Percentiles rank a stretch among this genome's conserved stretches.
phyloP scores from a whole-genome alignment of 1,139 yeast genomes.

The Diutina siamensis region DNA sequence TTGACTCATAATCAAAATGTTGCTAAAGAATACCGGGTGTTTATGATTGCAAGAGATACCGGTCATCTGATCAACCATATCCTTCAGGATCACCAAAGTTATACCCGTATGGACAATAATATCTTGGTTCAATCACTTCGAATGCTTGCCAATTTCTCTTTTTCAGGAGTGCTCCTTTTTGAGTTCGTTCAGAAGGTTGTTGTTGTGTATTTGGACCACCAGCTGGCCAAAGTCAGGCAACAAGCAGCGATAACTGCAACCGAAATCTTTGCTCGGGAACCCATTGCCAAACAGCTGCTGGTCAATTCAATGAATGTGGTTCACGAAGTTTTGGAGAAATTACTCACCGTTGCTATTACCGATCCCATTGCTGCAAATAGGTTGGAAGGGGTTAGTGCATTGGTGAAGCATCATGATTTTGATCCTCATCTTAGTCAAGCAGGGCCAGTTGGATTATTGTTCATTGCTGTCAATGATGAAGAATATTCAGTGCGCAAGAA shows the following conservation, averaged over 20 bases:
- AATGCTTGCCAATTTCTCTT: constrained; percentile 65
- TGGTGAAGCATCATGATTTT: constrained; percentile 52
- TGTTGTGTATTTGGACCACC: constrained; percentile 70
- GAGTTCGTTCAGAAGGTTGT: constrained; percentile 84
- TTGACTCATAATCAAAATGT: constrained; percentile 48
- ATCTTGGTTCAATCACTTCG: constrained; percentile 57
- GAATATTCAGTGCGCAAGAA: constrained; percentile 70
- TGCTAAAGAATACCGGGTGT: constrained; percentile 70
- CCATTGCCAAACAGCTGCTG: constrained; percentile 78
- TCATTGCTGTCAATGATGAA: constrained; percentile 89
- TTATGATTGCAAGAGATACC: constrained; percentile 59
- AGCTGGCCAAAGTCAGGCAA: constrained; percentile 66
- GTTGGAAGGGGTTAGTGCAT: constrained; percentile 59
- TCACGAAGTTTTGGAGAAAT: constrained; percentile 69
- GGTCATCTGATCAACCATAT: constrained; percentile 29
- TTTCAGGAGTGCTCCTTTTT: constrained; percentile 63
- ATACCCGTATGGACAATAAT: constrained; percentile 36
- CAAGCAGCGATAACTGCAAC: constrained; percentile 82
- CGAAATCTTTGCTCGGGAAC: constrained; percentile 65
- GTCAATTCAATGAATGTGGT: constrained; percentile 77
- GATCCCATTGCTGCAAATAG: constrained; percentile 83
- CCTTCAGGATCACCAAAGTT: constrained; percentile 25
- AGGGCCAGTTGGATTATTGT: constrained; percentile 71
- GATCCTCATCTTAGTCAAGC: constrained; percentile 94
- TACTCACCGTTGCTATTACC: constrained; percentile 77